These are phyloP conservation scores for Datura wrightii DNA, from an alignment of 257 asterid species.

Conservation along the genomic window DNA sequence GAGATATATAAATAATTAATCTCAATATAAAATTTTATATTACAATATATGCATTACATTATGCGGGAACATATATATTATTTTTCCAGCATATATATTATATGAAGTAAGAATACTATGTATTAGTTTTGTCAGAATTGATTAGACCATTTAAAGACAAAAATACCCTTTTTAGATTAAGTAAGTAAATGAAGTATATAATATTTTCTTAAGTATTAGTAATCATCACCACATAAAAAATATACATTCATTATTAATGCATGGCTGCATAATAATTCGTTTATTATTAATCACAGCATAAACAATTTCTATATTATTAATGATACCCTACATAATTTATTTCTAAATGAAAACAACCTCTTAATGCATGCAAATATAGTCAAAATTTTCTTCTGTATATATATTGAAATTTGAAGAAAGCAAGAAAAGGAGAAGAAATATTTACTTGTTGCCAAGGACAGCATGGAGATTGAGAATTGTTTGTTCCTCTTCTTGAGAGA, in stretches of 20 bases:
- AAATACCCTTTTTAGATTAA: not conserved
- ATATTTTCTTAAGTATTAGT: not conserved
- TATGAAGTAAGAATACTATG: not conserved
- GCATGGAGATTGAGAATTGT: conserved; percentile 72
- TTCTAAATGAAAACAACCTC: too few relatives aligned
- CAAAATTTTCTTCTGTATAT: too few relatives aligned
- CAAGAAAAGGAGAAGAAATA: not conserved
- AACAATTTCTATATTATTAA: too few relatives aligned
- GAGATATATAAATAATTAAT: too few relatives aligned
- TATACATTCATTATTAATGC: not conserved
- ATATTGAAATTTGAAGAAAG: not conserved
- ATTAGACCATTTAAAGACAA: not conserved
- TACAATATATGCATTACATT: too few relatives aligned
- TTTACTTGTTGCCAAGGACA: conserved; percentile 71
- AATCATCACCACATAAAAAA: too few relatives aligned
- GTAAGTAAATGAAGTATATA: not conserved
- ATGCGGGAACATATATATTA: not conserved
- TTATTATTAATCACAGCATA: not conserved
- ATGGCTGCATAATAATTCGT: not conserved
- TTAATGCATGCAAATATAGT: too few relatives aligned
- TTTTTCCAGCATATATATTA: too few relatives aligned
- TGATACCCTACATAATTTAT: too few relatives aligned
- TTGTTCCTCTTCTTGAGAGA: conserved; percentile 69
- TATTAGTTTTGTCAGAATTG: not conserved
- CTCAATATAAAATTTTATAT: too few relatives aligned